phyloP scores from a whole-genome alignment of 129 eudicot species.

The Rutidosis leptorrhynchoides region DNA sequence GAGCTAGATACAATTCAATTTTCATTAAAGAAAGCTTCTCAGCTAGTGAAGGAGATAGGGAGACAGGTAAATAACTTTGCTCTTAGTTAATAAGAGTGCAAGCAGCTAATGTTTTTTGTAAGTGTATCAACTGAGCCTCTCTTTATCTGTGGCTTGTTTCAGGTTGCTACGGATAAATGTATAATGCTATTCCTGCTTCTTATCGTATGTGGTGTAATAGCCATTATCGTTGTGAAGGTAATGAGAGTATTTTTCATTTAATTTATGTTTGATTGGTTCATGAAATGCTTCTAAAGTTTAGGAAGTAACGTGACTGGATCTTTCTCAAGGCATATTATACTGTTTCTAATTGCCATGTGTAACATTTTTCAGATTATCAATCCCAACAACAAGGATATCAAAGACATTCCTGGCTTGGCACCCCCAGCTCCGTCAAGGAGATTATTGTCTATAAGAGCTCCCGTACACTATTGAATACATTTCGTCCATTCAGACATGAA shows the following conservation, averaged over 20 bases:
- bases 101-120: no score
- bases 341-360: no score
- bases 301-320: no score
- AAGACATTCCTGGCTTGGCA: constrained; percentile 89
- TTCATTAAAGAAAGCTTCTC: constrained; percentile 90
- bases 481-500: no score
- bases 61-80: no score
- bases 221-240: constrained; percentile 90
- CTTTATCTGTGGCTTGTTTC: no score
- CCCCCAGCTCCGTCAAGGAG: constrained; percentile 94
- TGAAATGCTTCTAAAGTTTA: no score
- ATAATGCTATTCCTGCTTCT: constrained; percentile 89
- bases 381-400: constrained; percentile 74
- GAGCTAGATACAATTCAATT: constrained; percentile 94
- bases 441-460: constrained; percentile 46
- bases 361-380: constrained; percentile 52
- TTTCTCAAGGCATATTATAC: no score
- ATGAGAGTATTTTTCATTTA: no score
- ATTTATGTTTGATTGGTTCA: no score
- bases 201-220: constrained; percentile 82
- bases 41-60: constrained; percentile 98
- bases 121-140: no score
- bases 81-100: no score
- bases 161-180: constrained; percentile 98
- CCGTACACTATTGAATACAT: constrained; percentile 33